phyloP scores from a whole-genome alignment of 1,284 basidiomycete genomes.

The Fistulinella cinereoalba region DNA sequence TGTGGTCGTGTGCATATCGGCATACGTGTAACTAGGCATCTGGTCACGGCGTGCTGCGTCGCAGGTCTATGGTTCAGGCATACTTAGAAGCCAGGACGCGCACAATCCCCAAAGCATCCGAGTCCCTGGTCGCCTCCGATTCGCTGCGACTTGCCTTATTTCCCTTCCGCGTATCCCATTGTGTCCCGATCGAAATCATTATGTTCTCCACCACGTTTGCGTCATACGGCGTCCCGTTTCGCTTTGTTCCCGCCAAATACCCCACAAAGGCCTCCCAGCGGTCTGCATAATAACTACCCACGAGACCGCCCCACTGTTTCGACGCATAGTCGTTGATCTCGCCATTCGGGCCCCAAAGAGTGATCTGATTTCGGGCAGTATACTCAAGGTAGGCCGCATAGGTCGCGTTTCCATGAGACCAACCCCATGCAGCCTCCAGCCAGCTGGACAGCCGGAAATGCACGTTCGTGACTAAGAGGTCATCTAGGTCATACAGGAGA shows the following conservation, averaged over 20 bases:
- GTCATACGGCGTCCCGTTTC: conserved; percentile 31
- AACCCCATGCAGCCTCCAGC: conserved; percentile 37
- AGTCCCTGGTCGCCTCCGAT: too few relatives aligned
- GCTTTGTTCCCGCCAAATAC: conserved; percentile 34
- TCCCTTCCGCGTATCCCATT: conserved; percentile 24
- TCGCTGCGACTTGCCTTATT: too few relatives aligned
- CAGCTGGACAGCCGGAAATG: conserved; percentile 39
- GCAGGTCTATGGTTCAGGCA: too few relatives aligned
- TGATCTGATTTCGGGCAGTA: conserved; percentile 44
- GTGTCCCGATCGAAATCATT: conserved; percentile 35
- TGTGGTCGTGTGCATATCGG: too few relatives aligned
- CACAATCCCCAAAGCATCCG: too few relatives aligned
- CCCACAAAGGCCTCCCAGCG: conserved; percentile 40
- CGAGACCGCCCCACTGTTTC: conserved; percentile 45
- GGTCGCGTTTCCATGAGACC: conserved; percentile 28
- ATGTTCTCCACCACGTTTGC: conserved; percentile 19
- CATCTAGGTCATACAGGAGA: conserved; percentile 39
- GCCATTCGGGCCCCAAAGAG: conserved; percentile 46
- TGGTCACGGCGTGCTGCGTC: too few relatives aligned
- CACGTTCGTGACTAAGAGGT: conserved; percentile 35
- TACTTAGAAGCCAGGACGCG: too few relatives aligned
- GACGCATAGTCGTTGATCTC: conserved; percentile 45
- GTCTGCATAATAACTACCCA: conserved; percentile 37
- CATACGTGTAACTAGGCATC: too few relatives aligned
- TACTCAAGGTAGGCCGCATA: conserved; percentile 40